Conservation (phyloP, 305 asterid species). For the Solanum aculeatissimum region DNA sequence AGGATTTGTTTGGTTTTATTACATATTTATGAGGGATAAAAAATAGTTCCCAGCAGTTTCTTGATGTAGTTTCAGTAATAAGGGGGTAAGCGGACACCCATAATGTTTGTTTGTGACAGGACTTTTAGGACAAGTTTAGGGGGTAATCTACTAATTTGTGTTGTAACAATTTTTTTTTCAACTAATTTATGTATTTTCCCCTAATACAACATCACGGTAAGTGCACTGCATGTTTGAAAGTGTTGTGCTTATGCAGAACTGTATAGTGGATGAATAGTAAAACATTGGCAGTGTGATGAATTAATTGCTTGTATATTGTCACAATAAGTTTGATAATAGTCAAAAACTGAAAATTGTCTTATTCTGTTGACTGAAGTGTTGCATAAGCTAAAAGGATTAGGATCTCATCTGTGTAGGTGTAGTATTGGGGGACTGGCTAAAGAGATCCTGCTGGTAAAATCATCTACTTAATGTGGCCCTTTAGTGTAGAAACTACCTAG, state of each 20-base stretch:
- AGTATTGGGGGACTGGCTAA: neutral
- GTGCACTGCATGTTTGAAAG: neutral
- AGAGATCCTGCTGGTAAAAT: neutral
- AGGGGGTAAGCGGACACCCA: neutral
- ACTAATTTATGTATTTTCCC: neutral
- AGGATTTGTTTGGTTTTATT: neutral
- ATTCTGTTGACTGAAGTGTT: neutral
- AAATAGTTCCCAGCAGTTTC: neutral
- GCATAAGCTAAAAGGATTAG: neutral
- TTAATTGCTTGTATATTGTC: neutral
- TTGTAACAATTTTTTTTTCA: neutral
- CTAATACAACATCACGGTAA: neutral
- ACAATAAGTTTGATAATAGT: neutral
- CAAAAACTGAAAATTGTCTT: neutral
- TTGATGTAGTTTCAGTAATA: neutral
- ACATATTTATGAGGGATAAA: neutral
- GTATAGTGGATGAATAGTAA: neutral
- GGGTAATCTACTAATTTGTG: neutral
- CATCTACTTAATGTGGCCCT: neutral
- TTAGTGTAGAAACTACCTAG: neutral
- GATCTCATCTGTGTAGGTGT: neutral
- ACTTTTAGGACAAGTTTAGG: neutral
- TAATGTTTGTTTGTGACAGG: neutral
- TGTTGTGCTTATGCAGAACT: neutral
- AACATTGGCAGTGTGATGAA: neutral